Base-by-base conservation (phyloP, 106 monocot genomes). In the Xerophyta viscosa region DNA sequence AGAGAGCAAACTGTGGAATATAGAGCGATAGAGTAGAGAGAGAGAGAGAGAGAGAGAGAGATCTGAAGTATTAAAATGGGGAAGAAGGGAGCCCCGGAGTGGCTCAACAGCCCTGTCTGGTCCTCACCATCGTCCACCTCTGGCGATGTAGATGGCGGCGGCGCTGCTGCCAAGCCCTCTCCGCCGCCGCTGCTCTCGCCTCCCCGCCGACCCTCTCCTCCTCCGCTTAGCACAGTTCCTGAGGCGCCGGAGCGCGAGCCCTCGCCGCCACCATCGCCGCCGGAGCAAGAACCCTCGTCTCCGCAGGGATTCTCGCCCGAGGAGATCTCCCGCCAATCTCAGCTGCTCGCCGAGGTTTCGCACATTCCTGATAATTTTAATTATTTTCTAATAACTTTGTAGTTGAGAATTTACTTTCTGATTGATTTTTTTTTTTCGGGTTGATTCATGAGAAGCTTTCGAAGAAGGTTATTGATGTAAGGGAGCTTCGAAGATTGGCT, bases 31-130 rank as follows among this genome's bases (percentile, higher is more conserved):
- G 18, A 46, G 2, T 19, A 14, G 46, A 46, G 46, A 46, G 46
- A 46, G 18, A 46, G 18, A 46, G 18, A 20, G 46, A 46, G 46
- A 46, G 46, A 46, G 46, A 46, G 20, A 19, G 46, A 19, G 37
- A 14, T 4, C 36, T 17, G 51, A 44, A 43, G 39, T 39, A 39
- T 39, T 12, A 1, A 39, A 39, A 88, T 88, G 88, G 52, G 58
- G 37, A 83, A 73, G 75, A 83, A 88, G 47, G 76, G 71, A 42
- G 50, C 79, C 33, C 75, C 83, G 14, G 88, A 88, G 9, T 88
- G 88, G 88, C 62, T 88, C 28, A 88, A 71, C 67, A 79, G 79
- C 63, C 72, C 82, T 11, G 46, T 87, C 25, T 87, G 87, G 87
- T 74, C 87, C 15, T 72, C 78, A 1, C 26, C 67, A 8, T 29